A percentile compares a stretch with the other conserved stretches of the same genome.
Conservation (phyloP, 2,329 filamentous ascomycete species). For the Ambrosiella cleistominuta region DNA sequence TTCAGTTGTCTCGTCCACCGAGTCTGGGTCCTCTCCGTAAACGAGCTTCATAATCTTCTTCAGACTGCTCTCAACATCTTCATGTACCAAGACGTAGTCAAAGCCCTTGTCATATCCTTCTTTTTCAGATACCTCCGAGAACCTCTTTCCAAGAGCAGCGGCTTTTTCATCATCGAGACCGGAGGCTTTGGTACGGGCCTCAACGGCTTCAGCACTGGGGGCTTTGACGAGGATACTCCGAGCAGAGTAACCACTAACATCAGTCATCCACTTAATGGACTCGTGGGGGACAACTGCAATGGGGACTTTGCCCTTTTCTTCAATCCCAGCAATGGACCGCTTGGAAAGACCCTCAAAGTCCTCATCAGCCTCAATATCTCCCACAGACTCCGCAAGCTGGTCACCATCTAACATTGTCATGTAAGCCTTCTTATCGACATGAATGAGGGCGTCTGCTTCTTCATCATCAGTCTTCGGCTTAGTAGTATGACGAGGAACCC, state of each 20-base stretch:
- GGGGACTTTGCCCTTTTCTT: constrained; percentile 40
- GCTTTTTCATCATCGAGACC: constrained; percentile 1
- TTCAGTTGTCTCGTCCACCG: neutral
- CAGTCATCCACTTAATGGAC: constrained; percentile 32
- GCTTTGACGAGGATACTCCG: constrained; percentile 37
- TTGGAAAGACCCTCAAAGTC: neutral
- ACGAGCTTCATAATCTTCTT: constrained; percentile 18
- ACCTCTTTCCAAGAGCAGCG: constrained; percentile 1
- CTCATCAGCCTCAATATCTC: neutral
- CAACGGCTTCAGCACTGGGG: constrained; percentile 16
- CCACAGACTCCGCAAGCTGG: constrained; percentile 35
- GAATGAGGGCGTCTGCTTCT: constrained; percentile 34
- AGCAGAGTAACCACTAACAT: constrained; percentile 33
- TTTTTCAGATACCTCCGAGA: constrained; percentile 15
- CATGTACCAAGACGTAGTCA: constrained; percentile 16
- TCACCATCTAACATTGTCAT: constrained; percentile 42
- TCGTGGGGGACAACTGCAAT: constrained; percentile 23
- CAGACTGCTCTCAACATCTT: constrained; percentile 16
- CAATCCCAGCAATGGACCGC: constrained; percentile 21
- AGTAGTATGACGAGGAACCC: constrained; percentile 37
- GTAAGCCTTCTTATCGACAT: constrained; percentile 38
- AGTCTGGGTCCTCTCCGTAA: constrained; percentile 14
- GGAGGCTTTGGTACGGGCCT: constrained; percentile 1
- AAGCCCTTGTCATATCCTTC: constrained; percentile 12
- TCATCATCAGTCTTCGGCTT: constrained; percentile 32